Evolutionary conservation across 1,284 basidiomycete species (phyloP), one percentile per base, ranked within the genome.

Genomic region (Fomitopsis betulina): DNA sequence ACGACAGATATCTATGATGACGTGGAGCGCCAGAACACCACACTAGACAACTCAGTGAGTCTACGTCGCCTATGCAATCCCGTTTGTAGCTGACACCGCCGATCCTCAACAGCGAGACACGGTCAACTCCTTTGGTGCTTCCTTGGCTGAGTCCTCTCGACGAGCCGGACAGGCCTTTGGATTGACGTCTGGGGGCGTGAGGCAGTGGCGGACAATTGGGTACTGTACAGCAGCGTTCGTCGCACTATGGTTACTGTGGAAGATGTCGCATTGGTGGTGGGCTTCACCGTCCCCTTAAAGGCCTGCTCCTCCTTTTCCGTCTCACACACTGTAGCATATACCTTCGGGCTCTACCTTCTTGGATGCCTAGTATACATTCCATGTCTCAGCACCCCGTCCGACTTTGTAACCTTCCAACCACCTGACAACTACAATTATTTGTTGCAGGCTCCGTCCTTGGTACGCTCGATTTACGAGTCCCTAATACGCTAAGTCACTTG

Each of bases 1-100:
- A 93, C 89, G 5, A 85, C 85, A 19, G 86, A 94, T 73, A 87
- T 93, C 58, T 77, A 94, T 69, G 80, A 86, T 63, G 87, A 94
- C 69, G 86, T 87, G 3, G 90, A 93, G 71, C 75, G 84, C n/a
- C 91, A 93, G 73, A 92, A 93, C 66, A 67, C 82, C 4, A 82
- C 87, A 53, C 75, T 93, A 30, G 89, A 93, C 63, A 81, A 87
- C 40, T 85, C 89, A 7, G 90, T 91, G 61, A 64, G 86, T 74
- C 10, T 23, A 27, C 35, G 9, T 13, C n/a, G 12, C 43, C 2
- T 5, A 1, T 25, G 25, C 7, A 9, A 10, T 17, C 3, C 45
- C 25, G 23, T 7, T 5, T 5, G 12, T 23, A 15, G 25, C 15
- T 58, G 5, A 27, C 42, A 42, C 9, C 35, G 9, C 13, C 17